Evolutionary conservation across 2,329 filamentous ascomycete genomes (phyloP).

Genomic region (Xenoacremonium recifei): DNA sequence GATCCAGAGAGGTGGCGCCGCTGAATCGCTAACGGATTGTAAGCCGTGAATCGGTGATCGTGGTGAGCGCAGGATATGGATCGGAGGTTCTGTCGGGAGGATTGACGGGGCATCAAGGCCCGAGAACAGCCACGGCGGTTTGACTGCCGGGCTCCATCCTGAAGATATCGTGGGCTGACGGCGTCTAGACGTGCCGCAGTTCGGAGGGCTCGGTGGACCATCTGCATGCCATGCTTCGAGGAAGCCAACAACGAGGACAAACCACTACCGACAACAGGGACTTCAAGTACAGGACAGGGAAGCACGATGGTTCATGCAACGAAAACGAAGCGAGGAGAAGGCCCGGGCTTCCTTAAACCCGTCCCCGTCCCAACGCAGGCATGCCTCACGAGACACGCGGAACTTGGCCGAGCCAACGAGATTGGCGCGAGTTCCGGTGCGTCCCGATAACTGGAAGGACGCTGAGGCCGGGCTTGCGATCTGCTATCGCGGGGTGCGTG

Average conservation of each 20-base stretch:
- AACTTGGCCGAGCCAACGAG: slow-evolving; percentile 1
- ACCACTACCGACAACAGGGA: not conserved
- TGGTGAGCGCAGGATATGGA: not conserved
- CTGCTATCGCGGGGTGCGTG: too few species aligned
- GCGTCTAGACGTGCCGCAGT: not conserved
- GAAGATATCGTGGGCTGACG: not conserved
- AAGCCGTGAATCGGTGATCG: not conserved
- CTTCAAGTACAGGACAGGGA: not conserved
- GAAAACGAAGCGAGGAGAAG: not conserved
- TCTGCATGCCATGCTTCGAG: not conserved
- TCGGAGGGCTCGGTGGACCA: slow-evolving; percentile 2
- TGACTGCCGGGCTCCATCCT: not conserved
- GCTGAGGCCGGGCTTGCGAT: too few species aligned
- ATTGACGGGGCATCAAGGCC: not conserved
- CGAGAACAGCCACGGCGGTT: not conserved
- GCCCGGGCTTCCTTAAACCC: not conserved
- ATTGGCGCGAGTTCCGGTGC: too few species aligned
- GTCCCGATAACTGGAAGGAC: too few species aligned
- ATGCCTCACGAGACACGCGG: not conserved
- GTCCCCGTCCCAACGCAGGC: too few species aligned
- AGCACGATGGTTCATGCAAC: not conserved
- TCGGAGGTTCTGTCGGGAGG: not conserved
- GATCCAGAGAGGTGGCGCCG: not conserved
- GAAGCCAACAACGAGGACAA: too few species aligned
- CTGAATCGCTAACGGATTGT: not conserved